Percentiles rank a stretch among this genome's conserved stretches.
Evolutionary conservation across 345 rosid genomes (phyloP).

Genomic region (Eucalyptus lansdowneana): DNA sequence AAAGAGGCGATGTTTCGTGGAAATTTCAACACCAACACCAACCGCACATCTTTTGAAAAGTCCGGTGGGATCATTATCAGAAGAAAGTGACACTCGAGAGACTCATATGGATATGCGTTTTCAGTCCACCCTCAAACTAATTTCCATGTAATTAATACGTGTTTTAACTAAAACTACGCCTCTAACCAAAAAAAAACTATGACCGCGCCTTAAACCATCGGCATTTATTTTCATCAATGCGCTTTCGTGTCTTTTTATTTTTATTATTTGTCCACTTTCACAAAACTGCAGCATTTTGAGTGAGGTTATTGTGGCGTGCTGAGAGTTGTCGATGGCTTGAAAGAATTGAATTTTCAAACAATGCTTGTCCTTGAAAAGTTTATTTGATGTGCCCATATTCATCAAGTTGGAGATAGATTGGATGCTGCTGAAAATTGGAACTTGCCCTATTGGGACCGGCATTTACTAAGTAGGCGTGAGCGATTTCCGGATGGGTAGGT

Average conservation of each 20-base stretch:
- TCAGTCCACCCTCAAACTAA: not conserved
- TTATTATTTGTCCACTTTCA: too few species aligned
- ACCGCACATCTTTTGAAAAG: not conserved
- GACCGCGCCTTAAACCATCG: too few species aligned
- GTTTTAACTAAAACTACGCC: not conserved
- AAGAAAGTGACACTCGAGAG: not conserved
- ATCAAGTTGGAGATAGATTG: not conserved
- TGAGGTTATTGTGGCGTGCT: too few species aligned
- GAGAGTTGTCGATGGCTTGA: too few species aligned
- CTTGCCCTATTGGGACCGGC: fast-evolving
- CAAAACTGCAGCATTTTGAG: too few species aligned
- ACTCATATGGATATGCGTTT: not conserved
- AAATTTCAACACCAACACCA: not conserved
- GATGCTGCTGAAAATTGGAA: not conserved
- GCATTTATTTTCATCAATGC: too few species aligned
- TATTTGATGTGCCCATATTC: not conserved
- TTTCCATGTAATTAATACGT: not conserved
- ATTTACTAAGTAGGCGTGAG: not conserved
- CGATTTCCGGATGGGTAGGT: fast-evolving
- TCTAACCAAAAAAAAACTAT: too few species aligned
- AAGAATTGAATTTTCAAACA: too few species aligned
- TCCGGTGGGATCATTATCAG: not conserved
- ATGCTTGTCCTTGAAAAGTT: too few species aligned
- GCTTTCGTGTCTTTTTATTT: too few species aligned
- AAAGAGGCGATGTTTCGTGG: not conserved